phyloP scores from a whole-genome alignment of 495 filamentous ascomycete species.

The Hyaloscypha variabilis region DNA sequence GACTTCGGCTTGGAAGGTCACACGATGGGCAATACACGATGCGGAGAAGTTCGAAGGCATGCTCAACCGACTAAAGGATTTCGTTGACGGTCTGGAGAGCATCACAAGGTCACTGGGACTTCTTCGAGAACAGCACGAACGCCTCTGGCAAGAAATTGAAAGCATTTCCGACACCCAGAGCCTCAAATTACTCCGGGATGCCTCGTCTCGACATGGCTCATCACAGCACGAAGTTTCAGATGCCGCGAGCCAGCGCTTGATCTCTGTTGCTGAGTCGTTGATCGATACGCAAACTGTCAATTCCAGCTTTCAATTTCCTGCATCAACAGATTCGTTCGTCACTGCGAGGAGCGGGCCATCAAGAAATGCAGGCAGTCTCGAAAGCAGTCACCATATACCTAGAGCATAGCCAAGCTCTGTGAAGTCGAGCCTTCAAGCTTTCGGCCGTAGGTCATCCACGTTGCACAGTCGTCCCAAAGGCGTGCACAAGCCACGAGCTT shows the following conservation, averaged over 20 bases:
- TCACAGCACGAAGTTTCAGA: conserved; percentile 6
- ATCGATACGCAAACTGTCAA: background rate
- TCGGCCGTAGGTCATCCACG: background rate
- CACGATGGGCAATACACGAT: conserved; percentile 31
- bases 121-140: conserved; percentile 19
- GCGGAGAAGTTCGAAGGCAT: conserved; percentile 27
- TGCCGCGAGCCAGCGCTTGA: conserved; percentile 3
- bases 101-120: conserved; percentile 27
- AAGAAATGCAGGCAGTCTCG: background rate
- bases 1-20: conserved; percentile 23
- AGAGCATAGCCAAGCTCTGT: conserved; percentile 4
- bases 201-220: conserved; percentile 6
- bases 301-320: background rate
- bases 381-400: background rate
- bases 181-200: conserved; percentile 3
- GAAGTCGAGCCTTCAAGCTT: background rate
- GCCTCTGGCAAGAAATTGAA: conserved; percentile 19
- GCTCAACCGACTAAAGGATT: conserved; percentile 26
- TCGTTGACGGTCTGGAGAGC: conserved; percentile 32
- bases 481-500: background rate
- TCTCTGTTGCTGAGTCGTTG: background rate
- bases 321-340: conserved; percentile 1
- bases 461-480: background rate
- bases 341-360: background rate
- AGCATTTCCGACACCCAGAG: conserved; percentile 24